Base-by-base conservation (phyloP, 2,329 filamentous ascomycete genomes). In the Zasmidium cellare region DNA sequence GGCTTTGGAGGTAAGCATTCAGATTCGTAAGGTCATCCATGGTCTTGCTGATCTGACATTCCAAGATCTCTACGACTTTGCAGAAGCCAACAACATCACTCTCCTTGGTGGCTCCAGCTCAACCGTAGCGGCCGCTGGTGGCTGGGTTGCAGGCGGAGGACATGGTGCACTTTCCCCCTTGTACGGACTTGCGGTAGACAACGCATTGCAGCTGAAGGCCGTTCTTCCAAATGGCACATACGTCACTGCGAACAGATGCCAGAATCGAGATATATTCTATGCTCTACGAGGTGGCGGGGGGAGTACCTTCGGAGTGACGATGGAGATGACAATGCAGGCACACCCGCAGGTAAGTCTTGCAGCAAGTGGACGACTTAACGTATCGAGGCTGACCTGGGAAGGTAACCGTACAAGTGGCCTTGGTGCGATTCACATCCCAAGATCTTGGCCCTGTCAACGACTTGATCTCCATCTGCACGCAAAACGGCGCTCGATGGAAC, bases 281-380 rank as follows among this genome's bases (percentile, higher is more conserved):
- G n/a, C n/a, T n/a, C n/a, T n/a, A n/a, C n/a, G 80, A 55, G 84
- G 83, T 11, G 63, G 65, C 23, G 83, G 84, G n/a, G 83, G 79
- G 69, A 35, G 25, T 20, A 58, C 58, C 14, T 58, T 58, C 22
- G 62, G 55, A n/a, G 58, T 65, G 5, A 59, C 48, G 22, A 53
- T 64, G 50, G 61, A 65, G 50, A 55, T 55, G 16, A 65, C 51
- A 3, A 58, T 24, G 16, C 18, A 46, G 14, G 55, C 52, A 20
- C 52, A 47, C 25, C 55, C 55, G 12, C 48, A 58, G 28, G 56
- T 56, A 51, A 23, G 25, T 18, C 35, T 35, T 38, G 5, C n/a
- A n/a, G n/a, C n/a, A n/a, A n/a, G n/a, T n/a, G n/a, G n/a, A n/a
- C n/a, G n/a, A 41, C 31, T 19, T 31, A 7, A 14, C 28, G 28